A percentile compares a stretch with the other conserved stretches of the same genome.
Evolutionary conservation across 2,329 filamentous ascomycete genomes (phyloP).

Genomic region (Neurospora sp.): DNA sequence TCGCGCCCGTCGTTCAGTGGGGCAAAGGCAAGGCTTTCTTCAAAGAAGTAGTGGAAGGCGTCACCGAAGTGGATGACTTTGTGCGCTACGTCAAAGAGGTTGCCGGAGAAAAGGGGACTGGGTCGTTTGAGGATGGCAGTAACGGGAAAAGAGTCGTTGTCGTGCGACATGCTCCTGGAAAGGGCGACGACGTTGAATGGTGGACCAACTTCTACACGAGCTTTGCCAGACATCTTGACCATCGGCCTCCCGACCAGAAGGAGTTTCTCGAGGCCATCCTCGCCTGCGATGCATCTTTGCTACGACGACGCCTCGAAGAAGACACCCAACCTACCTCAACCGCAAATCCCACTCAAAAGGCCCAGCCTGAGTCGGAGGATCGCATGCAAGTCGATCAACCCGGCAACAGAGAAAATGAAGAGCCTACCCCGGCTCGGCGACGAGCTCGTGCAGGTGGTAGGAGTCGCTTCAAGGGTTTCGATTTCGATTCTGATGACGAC

Average conservation of each 20-base stretch:
- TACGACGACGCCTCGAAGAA: constrained; percentile 59
- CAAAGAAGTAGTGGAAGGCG: constrained; percentile 47
- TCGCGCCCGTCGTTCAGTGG: constrained; percentile 65
- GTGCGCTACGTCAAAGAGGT: constrained; percentile 65
- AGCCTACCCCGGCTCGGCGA: constrained; percentile 11
- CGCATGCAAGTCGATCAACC: constrained; percentile 21
- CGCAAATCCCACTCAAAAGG: constrained; percentile 3
- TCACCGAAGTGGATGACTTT: constrained; percentile 66
- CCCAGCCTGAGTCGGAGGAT: not conserved
- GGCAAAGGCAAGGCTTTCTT: constrained; percentile 76
- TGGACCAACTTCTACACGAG: constrained; percentile 57
- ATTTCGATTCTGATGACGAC: constrained; percentile 28
- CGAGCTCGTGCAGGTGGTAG: constrained; percentile 15
- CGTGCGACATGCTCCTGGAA: constrained; percentile 58
- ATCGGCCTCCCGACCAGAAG: constrained; percentile 77
- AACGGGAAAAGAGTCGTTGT: constrained; percentile 66
- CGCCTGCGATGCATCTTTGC: constrained; percentile 61
- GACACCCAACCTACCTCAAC: constrained; percentile 24
- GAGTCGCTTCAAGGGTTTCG: constrained; percentile 66
- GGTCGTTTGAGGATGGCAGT: constrained; percentile 52
- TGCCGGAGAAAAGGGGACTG: constrained; percentile 63
- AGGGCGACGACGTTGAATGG: constrained; percentile 51
- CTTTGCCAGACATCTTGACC: constrained; percentile 64
- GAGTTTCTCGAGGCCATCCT: constrained; percentile 89
- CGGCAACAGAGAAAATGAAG: constrained; percentile 14